phyloP scores from a whole-genome alignment of 2,329 filamentous ascomycete genomes.

The Colletotrichum scovillei region DNA sequence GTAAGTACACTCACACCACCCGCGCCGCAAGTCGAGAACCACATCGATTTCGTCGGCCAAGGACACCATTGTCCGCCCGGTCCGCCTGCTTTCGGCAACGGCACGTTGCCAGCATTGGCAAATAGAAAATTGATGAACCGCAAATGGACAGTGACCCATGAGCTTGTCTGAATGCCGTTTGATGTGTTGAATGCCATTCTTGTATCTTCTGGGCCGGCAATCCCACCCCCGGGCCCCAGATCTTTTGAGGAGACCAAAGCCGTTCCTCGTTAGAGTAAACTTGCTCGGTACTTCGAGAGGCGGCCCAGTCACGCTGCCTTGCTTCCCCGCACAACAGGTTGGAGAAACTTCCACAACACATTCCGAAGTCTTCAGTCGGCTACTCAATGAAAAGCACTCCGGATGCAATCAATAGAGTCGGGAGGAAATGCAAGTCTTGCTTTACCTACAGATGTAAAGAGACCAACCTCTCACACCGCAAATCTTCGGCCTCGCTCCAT shows the following conservation, averaged over 20 bases:
- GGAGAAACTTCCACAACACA: no score
- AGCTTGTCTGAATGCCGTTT: not conserved
- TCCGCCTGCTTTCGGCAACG: constrained; percentile 11
- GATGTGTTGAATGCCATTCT: not conserved
- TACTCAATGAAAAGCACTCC: no score
- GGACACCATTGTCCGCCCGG: not conserved
- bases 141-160: not conserved
- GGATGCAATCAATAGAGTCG: not conserved
- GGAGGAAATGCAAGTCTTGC: no score
- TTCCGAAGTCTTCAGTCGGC: no score
- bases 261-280: not conserved
- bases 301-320: not conserved
- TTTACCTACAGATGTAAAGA: not conserved
- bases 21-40: not conserved
- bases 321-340: no score
- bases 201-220: not conserved
- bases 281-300: not conserved
- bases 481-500: not conserved
- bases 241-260: not conserved
- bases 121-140: not conserved
- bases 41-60: not conserved
- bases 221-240: no score
- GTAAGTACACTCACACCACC: not conserved
- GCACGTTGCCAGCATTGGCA: constrained; percentile 17
- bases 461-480: constrained; percentile 2